Percentiles rank a stretch among this genome's conserved stretches.
These are phyloP conservation scores for Aspergillus versicolor DNA, from an alignment of 2,329 filamentous ascomycete genomes.

Conservation along the genomic window DNA sequence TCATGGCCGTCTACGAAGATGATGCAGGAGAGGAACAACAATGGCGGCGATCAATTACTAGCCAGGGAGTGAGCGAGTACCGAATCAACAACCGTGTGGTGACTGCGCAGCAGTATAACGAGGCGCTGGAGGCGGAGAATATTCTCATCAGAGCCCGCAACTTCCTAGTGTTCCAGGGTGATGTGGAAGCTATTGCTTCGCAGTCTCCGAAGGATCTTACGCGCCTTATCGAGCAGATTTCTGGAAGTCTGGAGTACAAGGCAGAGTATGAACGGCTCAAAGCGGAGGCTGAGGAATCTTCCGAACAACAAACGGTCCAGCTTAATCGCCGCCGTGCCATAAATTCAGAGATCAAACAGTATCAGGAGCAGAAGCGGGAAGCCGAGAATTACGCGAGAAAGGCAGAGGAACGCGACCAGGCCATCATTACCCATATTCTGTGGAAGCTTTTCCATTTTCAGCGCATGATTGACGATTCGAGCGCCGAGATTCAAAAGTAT, in stretches of 20 bases:
- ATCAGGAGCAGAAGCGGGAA: slow-evolving; percentile 93
- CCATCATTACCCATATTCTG: slow-evolving; percentile 86
- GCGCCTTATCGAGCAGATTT: slow-evolving; percentile 93
- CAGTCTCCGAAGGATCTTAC: slow-evolving; percentile 94
- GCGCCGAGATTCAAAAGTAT: slow-evolving; percentile 83
- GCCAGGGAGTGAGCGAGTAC: slow-evolving; percentile 85
- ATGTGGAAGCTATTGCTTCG: slow-evolving; percentile 94
- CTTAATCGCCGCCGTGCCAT: slow-evolving; percentile 87
- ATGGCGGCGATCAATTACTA: slow-evolving; percentile 95
- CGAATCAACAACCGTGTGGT: slow-evolving; percentile 92
- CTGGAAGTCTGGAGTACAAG: slow-evolving; percentile 92
- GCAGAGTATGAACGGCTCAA: slow-evolving; percentile 91
- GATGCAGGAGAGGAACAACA: slow-evolving; percentile 91
- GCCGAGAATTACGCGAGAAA: slow-evolving; percentile 92
- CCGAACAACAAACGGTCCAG: slow-evolving; percentile 84
- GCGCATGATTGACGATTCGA: slow-evolving; percentile 87
- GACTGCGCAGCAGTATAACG: slow-evolving; percentile 88
- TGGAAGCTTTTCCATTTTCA: slow-evolving; percentile 98
- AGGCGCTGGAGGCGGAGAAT: slow-evolving; percentile 86
- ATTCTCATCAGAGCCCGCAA: slow-evolving; percentile 98
- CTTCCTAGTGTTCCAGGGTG: slow-evolving; percentile 96
- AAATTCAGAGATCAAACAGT: slow-evolving; percentile 97
- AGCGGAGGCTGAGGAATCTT: slow-evolving; percentile 77
- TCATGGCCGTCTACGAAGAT: slow-evolving; percentile 98
- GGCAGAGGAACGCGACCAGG: slow-evolving; percentile 83